phyloP scores from a whole-genome alignment of 371 early-diverging fungal genomes.

The Blastocladiella emersonii region DNA sequence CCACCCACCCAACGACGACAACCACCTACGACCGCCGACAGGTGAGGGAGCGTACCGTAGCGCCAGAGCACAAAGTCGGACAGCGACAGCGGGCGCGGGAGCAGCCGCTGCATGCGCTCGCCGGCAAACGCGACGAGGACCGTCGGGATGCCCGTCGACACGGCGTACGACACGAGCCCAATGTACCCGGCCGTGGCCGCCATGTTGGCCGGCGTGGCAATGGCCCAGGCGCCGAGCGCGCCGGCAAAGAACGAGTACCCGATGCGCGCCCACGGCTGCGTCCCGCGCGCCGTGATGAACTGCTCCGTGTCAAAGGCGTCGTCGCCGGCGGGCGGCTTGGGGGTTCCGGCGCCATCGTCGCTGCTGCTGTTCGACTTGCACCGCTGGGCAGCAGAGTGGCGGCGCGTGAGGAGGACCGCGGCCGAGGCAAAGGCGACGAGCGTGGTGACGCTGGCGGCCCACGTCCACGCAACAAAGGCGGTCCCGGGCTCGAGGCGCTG shows the following conservation, averaged over 20 bases:
- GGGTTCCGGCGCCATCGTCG: no score
- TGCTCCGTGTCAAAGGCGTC: conserved; percentile 13
- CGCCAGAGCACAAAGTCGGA: conserved; percentile 32
- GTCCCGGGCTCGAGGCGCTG: not conserved
- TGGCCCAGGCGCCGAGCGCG: conserved; percentile 4
- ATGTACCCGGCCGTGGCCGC: not conserved
- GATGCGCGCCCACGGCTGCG: conserved; percentile 15
- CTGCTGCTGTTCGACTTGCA: no score
- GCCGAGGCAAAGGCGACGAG: not conserved
- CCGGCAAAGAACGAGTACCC: conserved; percentile 12
- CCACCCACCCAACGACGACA: no score
- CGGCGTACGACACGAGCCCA: conserved; percentile 33
- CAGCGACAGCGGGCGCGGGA: conserved; percentile 29
- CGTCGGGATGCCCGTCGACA: conserved; percentile 37
- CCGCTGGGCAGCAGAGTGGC: conserved; percentile 2
- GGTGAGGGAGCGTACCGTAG: no score
- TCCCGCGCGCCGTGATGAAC: conserved; percentile 20
- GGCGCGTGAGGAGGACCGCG: not conserved
- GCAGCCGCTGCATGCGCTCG: conserved; percentile 22
- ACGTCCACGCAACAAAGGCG: conserved; percentile 8
- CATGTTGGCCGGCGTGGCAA: conserved; percentile 1
- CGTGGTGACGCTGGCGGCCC: not conserved
- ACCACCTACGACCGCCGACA: no score
- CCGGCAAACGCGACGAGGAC: conserved; percentile 34
- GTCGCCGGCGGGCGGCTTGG: no score